Evolutionary conservation across 73 alveolate genomes (phyloP).

Genomic region (Paramecium caudatum): DNA sequence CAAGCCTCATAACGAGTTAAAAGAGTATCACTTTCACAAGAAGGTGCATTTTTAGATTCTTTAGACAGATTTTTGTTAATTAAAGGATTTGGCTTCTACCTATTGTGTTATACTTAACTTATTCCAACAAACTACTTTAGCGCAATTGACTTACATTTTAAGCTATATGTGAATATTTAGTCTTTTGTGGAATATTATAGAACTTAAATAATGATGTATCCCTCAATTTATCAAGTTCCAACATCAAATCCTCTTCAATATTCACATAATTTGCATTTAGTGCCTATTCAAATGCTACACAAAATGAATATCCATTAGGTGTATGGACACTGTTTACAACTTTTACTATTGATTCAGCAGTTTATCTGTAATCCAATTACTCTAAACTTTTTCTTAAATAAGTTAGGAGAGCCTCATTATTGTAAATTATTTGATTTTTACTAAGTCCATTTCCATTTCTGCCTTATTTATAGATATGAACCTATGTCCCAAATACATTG

Average conservation of each 20-base stretch:
- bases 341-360: constrained; percentile 47
- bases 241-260: constrained; percentile 53
- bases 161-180: constrained; percentile 60
- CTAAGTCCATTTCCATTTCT: neutral
- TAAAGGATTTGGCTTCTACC: constrained; percentile 46
- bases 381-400: constrained; percentile 32
- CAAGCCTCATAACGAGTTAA: neutral
- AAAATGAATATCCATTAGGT: neutral
- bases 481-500: constrained; percentile 37
- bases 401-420: constrained; percentile 25
- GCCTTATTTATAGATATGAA: neutral
- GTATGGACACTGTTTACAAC: neutral
- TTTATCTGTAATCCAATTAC: constrained; percentile 51
- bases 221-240: constrained; percentile 47
- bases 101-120: neutral
- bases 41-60: neutral
- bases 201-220: constrained; percentile 54
- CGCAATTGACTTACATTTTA: neutral
- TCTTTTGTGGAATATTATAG: constrained; percentile 56
- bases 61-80: neutral
- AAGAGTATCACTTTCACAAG: neutral
- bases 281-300: constrained; percentile 36
- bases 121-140: constrained; percentile 26
- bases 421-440: neutral
- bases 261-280: constrained; percentile 10